Percentiles rank a stretch among this genome's conserved stretches.
These are phyloP conservation scores for Solanum corneliomulleri DNA, from an alignment of 257 asterid species.

Conservation along the genomic window DNA sequence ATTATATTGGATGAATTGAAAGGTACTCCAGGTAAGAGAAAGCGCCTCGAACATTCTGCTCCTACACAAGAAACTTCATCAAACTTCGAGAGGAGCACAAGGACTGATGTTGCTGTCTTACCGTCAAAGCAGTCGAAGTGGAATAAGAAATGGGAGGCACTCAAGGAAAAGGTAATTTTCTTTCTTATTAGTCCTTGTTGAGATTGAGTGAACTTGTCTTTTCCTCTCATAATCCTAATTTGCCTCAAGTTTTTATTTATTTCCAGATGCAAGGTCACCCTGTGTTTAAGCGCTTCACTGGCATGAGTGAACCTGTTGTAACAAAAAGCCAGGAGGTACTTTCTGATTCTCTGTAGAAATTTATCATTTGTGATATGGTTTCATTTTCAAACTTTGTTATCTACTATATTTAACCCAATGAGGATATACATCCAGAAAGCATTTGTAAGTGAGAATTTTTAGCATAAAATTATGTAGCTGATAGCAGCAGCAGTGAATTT, in stretches of 20 bases:
- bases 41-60: slow-evolving; percentile 56
- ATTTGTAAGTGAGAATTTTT: background rate
- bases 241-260: background rate
- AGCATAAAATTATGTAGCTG: background rate
- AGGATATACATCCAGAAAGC: background rate
- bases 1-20: slow-evolving; percentile 72
- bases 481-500: background rate
- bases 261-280: slow-evolving; percentile 73
- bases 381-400: background rate
- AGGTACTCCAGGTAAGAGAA: slow-evolving; percentile 75
- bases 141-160: slow-evolving; percentile 77
- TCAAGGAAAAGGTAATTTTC: slow-evolving; percentile 62
- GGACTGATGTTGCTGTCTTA: slow-evolving; percentile 64
- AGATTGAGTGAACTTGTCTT: background rate
- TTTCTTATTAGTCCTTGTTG: background rate
- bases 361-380: background rate
- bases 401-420: background rate
- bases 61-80: slow-evolving; percentile 34
- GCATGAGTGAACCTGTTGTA: slow-evolving; percentile 73
- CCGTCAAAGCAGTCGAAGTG: slow-evolving; percentile 64
- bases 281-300: slow-evolving; percentile 52
- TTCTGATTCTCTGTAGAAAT: background rate
- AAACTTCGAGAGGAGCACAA: slow-evolving; percentile 55
- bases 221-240: background rate
- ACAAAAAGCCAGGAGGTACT: slow-evolving; percentile 82